Evolutionary conservation across 225 moss, liverwort and hornwort species (phyloP), one percentile per base, ranked within the genome.

Genomic region (Antitrichia curtipendula): DNA sequence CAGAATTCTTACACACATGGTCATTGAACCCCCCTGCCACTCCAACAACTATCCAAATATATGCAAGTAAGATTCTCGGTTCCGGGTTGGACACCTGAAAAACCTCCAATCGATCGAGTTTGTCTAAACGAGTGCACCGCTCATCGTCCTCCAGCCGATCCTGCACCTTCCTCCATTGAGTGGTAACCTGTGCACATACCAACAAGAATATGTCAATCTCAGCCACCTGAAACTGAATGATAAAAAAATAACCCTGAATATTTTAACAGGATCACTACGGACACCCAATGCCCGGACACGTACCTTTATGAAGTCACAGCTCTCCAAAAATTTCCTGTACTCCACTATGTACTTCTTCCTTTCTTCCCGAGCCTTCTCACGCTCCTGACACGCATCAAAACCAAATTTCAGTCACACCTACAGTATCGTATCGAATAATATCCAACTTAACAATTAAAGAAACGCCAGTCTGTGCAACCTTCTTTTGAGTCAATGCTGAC

Each of bases 101-200:
- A 68, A 91, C 92, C 90, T 97, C 99, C 93, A 99, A 82, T 65
- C 99, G 96, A 91, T 99, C 99, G 83, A 99, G 95, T 83, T 99
- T 99, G 91, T 99, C 99, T 81, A 99, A 91, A 86, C 97, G 93
- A 83, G 95, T 91, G 87, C 99, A 99, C 61, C 99, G 97, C 90
- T 99, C 99, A 84, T 99, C 99, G 88, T 99, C 99, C 84, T 99
- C 97, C 83, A 99, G 92, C 78, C 94, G 95, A 85, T 97, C 99
- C 91, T 97, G 99, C 82, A 97, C 93, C 91, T 99, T 99, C 83
- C 99, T 96, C 96, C 97, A 99, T 68, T 99, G 99, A 27, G 96
- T 94, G 34, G 88, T 97, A 69, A 97, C 99, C 97, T 98, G 95
- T 49, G 82, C 86, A 90, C 13, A 22, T 66, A 32, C 74, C 82